phyloP scores from a whole-genome alignment of 352 stramenopile genomes.

The Phytophthora citrophthora region DNA sequence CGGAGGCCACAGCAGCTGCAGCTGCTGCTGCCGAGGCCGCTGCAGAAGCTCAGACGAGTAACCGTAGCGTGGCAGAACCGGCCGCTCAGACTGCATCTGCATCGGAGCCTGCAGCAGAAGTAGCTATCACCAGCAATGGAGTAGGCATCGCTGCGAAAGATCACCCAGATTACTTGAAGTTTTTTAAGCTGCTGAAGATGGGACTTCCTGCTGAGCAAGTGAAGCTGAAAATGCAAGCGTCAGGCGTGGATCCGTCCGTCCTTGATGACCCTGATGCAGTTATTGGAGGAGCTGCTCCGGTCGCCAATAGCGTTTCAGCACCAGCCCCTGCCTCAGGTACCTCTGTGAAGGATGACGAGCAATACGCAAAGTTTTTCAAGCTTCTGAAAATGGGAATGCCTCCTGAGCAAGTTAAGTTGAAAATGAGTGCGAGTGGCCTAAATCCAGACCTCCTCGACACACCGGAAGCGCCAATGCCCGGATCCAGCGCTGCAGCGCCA shows the following conservation, averaged over 20 bases:
- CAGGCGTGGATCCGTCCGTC: conserved; percentile 65
- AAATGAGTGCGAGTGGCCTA: conserved; percentile 94
- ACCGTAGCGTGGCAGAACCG: conserved; percentile 2
- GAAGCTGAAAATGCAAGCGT: conserved; percentile 88
- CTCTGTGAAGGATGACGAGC: conserved; percentile 77
- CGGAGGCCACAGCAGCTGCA: conserved; percentile 37
- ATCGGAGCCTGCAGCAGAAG: conserved; percentile 22
- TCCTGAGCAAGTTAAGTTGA: conserved; percentile 93
- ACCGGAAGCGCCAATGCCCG: conserved; percentile 81
- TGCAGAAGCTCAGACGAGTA: conserved; percentile 16
- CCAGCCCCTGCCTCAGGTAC: conserved; percentile 11
- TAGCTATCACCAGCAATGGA: conserved; percentile 21
- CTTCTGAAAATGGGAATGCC: conserved; percentile 96
- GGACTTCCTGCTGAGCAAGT: conserved; percentile 81
- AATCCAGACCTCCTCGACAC: conserved; percentile 92
- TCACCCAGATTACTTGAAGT: conserved; percentile 80
- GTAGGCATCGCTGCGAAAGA: conserved; percentile 63
- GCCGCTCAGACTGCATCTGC: conserved; percentile 10
- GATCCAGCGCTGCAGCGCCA: conserved; percentile 32
- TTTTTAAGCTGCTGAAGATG: conserved; percentile 87
- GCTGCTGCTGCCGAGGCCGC: conserved; percentile 20
- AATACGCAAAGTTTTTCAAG: conserved; percentile 97
- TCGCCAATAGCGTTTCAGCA: not conserved
- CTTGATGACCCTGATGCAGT: conserved; percentile 75
- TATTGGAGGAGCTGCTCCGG: conserved; percentile 49